Base-by-base conservation (phyloP, 73 alveolate species). In the Breviolum minutum region DNA sequence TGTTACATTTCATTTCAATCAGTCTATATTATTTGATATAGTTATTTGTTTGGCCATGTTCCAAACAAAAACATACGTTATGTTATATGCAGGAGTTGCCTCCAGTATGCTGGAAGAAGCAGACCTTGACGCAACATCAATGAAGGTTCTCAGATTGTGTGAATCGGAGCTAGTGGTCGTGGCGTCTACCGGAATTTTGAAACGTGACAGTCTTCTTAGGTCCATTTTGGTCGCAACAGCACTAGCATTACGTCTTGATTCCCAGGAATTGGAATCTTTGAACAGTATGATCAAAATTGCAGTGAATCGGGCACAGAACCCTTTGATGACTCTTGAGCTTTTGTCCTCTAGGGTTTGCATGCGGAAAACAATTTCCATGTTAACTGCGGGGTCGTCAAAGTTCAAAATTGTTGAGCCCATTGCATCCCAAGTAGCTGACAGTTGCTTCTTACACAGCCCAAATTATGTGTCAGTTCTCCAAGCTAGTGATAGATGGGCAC, bases 211-310 rank as follows among this genome's bases (percentile, higher is more conserved):
- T 5, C 84, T 20, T 7, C 8, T 40, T 8, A 17, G 85, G 26
- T 32, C 86, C 7, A 8, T 32, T 8, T 60, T 88, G 10, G 19
- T 88, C 5, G 5, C 24, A 8, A 85, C 95, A 6, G 95, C 73
- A 7, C 16, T 16, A 6, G 7, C 48, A 14, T 6, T 66, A 12
- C 84, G 71, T 24, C 54, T 88, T 10, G 95, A 88, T 61, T 24
- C 54, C 8, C 95, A 88, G 48, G 95, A 88, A n/a, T 24, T 88
- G 19, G 95, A 88, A 19, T 54, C 71, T 8, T 17, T 88, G 61
- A 88, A 88, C 61, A 8, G 30, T 17, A 88, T 88, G 95, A 68
- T 88, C 60, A 88, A 88, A 70, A 14, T 69, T 22, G 95, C 86
- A 5, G 70, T 68, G 17, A 62, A 68, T 1, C 40, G 95, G 7